phyloP scores from a whole-genome alignment of 352 stramenopile genomes.

The Globisporangium nodosum region DNA sequence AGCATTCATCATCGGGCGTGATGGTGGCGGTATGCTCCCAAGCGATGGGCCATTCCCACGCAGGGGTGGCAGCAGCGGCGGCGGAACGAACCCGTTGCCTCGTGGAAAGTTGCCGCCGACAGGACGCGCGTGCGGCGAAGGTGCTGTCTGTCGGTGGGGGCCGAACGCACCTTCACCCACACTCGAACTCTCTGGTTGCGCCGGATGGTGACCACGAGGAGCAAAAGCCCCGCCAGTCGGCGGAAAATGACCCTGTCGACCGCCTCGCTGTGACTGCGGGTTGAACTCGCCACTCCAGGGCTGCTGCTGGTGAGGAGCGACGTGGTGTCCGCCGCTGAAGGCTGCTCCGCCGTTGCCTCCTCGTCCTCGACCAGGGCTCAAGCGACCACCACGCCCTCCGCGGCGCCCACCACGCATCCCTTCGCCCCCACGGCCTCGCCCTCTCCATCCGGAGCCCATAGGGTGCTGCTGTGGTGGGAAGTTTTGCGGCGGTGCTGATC shows the following conservation, averaged over 20 bases:
- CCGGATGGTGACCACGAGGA: not conserved
- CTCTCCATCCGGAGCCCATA: slow-evolving; percentile 24
- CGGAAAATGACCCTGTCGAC: not conserved
- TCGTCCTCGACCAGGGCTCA: slow-evolving; percentile 23
- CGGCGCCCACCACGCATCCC: slow-evolving; percentile 14
- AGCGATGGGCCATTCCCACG: not conserved
- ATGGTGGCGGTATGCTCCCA: not conserved
- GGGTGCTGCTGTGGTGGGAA: slow-evolving; percentile 11
- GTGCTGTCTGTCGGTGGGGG: not conserved
- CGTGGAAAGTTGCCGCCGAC: not conserved
- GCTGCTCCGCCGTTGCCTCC: slow-evolving; percentile 1
- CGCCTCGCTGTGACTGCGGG: not conserved
- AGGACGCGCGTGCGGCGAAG: not conserved
- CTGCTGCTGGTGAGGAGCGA: not conserved
- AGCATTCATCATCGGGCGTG: not conserved
- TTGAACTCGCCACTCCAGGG: slow-evolving; percentile 1
- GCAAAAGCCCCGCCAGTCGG: not conserved
- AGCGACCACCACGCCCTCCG: slow-evolving; percentile 26
- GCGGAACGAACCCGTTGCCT: not conserved
- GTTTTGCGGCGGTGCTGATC: not conserved
- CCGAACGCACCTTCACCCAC: not conserved
- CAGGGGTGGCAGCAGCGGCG: not conserved
- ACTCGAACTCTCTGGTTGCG: not conserved
- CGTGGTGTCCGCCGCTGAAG: not conserved
- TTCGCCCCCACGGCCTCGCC: slow-evolving; percentile 31